These are phyloP conservation scores for Pseudocercospora eumusae DNA, from an alignment of 2,329 filamentous ascomycete species.

Conservation along the genomic window DNA sequence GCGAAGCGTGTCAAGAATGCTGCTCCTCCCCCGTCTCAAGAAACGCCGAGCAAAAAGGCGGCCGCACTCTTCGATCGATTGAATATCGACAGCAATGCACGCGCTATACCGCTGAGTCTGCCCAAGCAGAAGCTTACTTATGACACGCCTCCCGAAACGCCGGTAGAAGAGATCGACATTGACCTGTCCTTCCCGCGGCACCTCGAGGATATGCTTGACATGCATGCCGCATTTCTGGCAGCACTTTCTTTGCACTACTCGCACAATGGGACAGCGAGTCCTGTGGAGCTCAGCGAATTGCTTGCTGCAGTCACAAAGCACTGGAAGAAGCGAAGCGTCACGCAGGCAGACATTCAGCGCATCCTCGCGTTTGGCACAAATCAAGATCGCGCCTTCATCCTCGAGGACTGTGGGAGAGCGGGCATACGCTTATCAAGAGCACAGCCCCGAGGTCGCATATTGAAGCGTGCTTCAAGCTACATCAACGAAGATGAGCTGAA, in stretches of 20 bases:
- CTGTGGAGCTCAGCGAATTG: constrained; percentile 47
- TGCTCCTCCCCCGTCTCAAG: constrained; percentile 34
- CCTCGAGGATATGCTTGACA: constrained; percentile 48
- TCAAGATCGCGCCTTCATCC: constrained; percentile 26
- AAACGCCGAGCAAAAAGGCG: constrained; percentile 41
- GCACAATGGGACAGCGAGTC: constrained; percentile 50
- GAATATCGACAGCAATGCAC: constrained; percentile 32
- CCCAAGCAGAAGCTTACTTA: constrained; percentile 27
- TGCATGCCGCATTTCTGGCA: constrained; percentile 53
- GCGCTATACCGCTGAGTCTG: constrained; percentile 28
- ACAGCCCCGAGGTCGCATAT: constrained; percentile 23
- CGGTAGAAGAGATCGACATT: constrained; percentile 25
- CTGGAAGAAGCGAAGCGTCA: constrained; percentile 51
- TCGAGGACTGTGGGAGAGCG: constrained; percentile 37
- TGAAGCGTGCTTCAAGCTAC: constrained; percentile 31
- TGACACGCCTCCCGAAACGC: constrained; percentile 40
- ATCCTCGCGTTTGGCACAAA: constrained; percentile 45
- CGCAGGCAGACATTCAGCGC: constrained; percentile 49
- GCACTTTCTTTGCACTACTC: constrained; percentile 54
- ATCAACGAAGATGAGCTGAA: constrained; percentile 47
- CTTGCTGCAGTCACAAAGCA: constrained; percentile 46
- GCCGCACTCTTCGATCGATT: constrained; percentile 40
- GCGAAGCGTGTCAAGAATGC: constrained; percentile 39
- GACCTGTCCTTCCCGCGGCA: constrained; percentile 42
- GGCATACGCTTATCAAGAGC: constrained; percentile 32